Conservation (phyloP, 2,329 filamentous ascomycete species). For the Grosmannia huntii region DNA sequence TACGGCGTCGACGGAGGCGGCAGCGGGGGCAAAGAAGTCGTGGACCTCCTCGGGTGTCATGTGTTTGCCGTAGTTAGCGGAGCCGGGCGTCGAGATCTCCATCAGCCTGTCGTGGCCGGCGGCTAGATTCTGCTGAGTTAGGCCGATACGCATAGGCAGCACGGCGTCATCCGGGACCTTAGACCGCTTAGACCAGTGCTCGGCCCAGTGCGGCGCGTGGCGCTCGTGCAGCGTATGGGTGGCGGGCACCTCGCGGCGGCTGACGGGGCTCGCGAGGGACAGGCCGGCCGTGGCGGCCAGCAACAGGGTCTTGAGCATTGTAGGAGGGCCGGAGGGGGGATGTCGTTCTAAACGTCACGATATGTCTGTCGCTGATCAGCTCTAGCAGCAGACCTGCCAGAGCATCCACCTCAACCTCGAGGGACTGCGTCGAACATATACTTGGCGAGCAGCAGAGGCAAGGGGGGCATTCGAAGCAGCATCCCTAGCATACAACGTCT, state of each 20-base stretch:
- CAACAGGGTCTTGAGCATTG: neutral
- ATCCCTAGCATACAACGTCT: no score
- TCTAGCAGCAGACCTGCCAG: no score
- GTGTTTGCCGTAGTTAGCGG: conserved; percentile 23
- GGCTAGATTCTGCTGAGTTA: conserved; percentile 15
- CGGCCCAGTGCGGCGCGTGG: conserved; percentile 13
- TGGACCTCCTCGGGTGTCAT: conserved; percentile 21
- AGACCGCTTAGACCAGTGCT: conserved; percentile 16
- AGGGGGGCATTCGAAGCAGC: no score
- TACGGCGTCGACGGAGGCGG: no score
- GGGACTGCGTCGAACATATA: no score
- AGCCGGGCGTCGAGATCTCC: conserved; percentile 15
- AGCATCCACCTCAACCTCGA: no score
- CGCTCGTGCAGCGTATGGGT: conserved; percentile 15
- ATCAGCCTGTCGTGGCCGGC: conserved; percentile 17
- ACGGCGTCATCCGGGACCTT: conserved; percentile 12
- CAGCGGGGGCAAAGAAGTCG: no score
- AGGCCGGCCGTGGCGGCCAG: neutral
- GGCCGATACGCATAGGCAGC: conserved; percentile 6
- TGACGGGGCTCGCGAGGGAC: neutral
- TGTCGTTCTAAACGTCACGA: no score
- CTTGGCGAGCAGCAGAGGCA: no score
- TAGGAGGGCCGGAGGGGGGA: no score
- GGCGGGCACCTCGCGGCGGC: conserved; percentile 1
- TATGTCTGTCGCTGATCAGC: no score